These are phyloP conservation scores for Lactifluus echinatus DNA, from an alignment of 768 basidiomycete species.

Conservation along the genomic window DNA sequence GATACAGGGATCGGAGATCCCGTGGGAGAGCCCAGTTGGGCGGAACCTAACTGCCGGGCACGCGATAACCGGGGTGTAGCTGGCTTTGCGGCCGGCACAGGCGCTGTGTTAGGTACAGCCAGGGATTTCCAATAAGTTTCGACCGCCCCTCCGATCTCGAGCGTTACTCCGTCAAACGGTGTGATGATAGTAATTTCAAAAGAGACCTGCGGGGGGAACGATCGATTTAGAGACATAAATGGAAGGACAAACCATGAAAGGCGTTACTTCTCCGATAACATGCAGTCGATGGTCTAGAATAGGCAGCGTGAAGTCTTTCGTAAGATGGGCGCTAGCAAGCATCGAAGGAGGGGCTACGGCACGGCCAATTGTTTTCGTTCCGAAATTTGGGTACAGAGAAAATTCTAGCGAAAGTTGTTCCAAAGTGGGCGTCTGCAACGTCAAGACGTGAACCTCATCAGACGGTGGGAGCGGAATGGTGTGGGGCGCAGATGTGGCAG, in stretches of 20 bases:
- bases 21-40: conserved; percentile 50
- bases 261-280: conserved; percentile 80
- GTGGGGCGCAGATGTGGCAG: conserved; percentile 81
- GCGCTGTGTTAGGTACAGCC: conserved; percentile 34
- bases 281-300: conserved; percentile 90
- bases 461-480: conserved; percentile 79
- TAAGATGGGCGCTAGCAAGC: conserved; percentile 49
- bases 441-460: conserved; percentile 62
- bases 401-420: conserved; percentile 77
- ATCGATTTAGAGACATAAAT: neutral
- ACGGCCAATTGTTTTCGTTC: conserved; percentile 91
- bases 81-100: conserved; percentile 19
- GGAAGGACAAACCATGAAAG: neutral
- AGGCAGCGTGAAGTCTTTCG: conserved; percentile 54
- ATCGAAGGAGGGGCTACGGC: conserved; percentile 77
- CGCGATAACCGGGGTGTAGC: conserved; percentile 23
- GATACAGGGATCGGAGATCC: conserved; percentile 42
- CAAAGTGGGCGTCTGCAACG: conserved; percentile 77
- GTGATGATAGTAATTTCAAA: conserved; percentile 83
- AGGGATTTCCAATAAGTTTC: conserved; percentile 99
- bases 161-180: conserved; percentile 84
- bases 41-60: conserved; percentile 26
- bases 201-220: conserved; percentile 52
- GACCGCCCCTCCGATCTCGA: conserved; percentile 89
- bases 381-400: conserved; percentile 95